These are phyloP conservation scores for Pestalotiopsis sp. DNA, from an alignment of 2,329 filamentous ascomycete genomes.

Conservation along the genomic window DNA sequence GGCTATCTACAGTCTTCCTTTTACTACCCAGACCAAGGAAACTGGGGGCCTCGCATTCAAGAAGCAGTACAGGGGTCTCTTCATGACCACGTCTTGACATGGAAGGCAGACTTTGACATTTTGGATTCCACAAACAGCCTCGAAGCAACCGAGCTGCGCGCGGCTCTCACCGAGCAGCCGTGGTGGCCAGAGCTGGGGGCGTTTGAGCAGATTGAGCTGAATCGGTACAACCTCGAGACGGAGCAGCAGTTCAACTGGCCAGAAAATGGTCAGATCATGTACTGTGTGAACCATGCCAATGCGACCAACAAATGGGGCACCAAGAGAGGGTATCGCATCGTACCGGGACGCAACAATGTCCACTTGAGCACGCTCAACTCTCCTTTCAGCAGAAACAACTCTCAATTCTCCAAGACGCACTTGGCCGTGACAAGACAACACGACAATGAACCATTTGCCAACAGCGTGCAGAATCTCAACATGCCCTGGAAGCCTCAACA, in stretches of 20 bases:
- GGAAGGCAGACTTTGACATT: constrained; percentile 33
- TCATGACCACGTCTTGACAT: constrained; percentile 31
- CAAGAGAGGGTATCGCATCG: constrained; percentile 44
- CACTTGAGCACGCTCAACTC: constrained; percentile 38
- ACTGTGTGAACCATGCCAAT: constrained; percentile 38
- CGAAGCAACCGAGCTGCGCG: constrained; percentile 30
- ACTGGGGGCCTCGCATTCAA: constrained; percentile 9
- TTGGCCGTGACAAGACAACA: constrained; percentile 45
- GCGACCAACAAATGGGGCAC: constrained; percentile 42
- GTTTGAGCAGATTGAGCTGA: constrained; percentile 32
- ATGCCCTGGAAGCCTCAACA: constrained; percentile 38
- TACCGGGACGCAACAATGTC: constrained; percentile 35
- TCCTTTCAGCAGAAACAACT: constrained; percentile 35
- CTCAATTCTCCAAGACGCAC: constrained; percentile 30
- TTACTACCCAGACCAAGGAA: constrained; percentile 8
- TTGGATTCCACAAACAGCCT: constrained; percentile 28
- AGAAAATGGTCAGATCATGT: constrained; percentile 40
- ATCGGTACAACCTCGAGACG: constrained; percentile 28
- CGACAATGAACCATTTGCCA: constrained; percentile 44
- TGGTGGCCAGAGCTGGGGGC: constrained; percentile 36
- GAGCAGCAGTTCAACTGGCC: constrained; percentile 35
- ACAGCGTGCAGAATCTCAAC: constrained; percentile 35
- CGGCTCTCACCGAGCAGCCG: constrained; percentile 26
- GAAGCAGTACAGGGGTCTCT: constrained; percentile 28
- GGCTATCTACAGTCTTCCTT: constrained; percentile 38